These are phyloP conservation scores for Ogataea chonburiensis DNA, from an alignment of 805 yeast species.

Conservation along the genomic window DNA sequence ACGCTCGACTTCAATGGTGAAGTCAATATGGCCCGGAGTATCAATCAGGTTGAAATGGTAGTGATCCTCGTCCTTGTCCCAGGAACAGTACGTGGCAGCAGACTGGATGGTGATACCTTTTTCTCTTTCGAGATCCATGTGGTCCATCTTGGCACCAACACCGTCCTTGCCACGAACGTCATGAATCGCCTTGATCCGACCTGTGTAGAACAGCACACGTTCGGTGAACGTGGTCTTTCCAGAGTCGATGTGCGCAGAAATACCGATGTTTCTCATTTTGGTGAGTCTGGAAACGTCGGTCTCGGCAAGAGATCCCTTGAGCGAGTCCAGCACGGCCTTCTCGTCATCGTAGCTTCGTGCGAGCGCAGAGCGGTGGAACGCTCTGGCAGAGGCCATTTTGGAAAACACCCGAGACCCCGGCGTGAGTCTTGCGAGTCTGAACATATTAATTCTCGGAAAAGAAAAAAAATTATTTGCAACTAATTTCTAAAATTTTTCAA, in stretches of 20 bases:
- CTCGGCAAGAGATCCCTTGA: slow-evolving; percentile 47
- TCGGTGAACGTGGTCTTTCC: slow-evolving; percentile 98
- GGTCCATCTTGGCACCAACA: slow-evolving; percentile 99
- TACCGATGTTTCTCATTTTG: slow-evolving; percentile 89
- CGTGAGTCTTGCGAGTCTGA: slow-evolving; percentile 10
- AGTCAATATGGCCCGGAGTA: slow-evolving; percentile 98
- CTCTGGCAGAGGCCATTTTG: slow-evolving; percentile 20
- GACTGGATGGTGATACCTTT: slow-evolving; percentile 98
- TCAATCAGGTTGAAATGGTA: slow-evolving; percentile 94
- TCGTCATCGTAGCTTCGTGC: slow-evolving; percentile 65
- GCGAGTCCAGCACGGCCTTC: slow-evolving; percentile 61
- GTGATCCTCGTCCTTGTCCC: slow-evolving; percentile 70
- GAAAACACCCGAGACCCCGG: slow-evolving; percentile 4
- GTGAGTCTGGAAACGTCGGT: slow-evolving; percentile 51
- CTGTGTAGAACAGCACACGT: slow-evolving; percentile 93
- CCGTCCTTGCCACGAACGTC: slow-evolving; percentile 96
- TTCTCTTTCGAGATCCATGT: slow-evolving; percentile 97
- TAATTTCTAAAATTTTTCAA: slow-evolving; percentile 3
- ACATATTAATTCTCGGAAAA: slow-evolving; percentile 1
- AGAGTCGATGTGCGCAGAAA: slow-evolving; percentile 96
- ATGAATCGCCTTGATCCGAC: slow-evolving; percentile 94
- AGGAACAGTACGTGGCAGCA: slow-evolving; percentile 97
- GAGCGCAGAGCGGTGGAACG: slow-evolving; percentile 34
- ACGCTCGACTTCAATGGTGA: slow-evolving; percentile 97
- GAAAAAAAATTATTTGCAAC: not conserved